Conservation (phyloP, 1,284 basidiomycete species). For the Sporisorium sorghi region DNA sequence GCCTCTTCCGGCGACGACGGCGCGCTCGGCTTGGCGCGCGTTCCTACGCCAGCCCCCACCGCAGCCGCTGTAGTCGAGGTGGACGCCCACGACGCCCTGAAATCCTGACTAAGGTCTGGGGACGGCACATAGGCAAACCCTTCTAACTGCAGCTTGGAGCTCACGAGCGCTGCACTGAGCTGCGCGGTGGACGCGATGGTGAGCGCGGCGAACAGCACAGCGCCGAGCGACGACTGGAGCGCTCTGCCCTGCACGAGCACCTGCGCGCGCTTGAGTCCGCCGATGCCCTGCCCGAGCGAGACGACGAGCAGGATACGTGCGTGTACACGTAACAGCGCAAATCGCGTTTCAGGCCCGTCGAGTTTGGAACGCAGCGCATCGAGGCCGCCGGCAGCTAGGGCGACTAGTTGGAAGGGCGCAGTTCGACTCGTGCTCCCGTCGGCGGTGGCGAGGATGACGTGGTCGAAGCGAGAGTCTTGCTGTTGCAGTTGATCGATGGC, state of each 20-base stretch:
- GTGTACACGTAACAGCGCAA: constrained; percentile 21
- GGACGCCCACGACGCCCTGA: constrained; percentile 22
- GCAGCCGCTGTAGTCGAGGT: no score
- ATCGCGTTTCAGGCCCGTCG: constrained; percentile 10
- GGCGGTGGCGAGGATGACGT: constrained; percentile 19
- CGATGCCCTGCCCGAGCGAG: constrained; percentile 19
- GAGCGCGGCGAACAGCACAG: constrained; percentile 12
- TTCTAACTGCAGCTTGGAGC: constrained; percentile 26
- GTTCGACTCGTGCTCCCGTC: constrained; percentile 7
- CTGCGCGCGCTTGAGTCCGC: constrained; percentile 23
- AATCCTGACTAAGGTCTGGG: constrained; percentile 13
- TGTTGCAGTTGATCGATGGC: constrained; percentile 20
- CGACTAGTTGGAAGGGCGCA: constrained; percentile 17
- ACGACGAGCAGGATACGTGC: constrained; percentile 24
- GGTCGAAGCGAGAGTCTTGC: constrained; percentile 16
- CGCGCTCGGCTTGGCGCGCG: constrained; percentile 20
- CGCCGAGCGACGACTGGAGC: constrained; percentile 19
- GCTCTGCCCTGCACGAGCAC: constrained; percentile 17
- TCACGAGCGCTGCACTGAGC: constrained; percentile 23
- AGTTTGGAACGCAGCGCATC: constrained; percentile 25
- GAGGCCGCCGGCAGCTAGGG: constrained; percentile 22
- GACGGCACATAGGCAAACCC: constrained; percentile 19
- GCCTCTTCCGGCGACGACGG: constrained; percentile 20
- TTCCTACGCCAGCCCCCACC: not conserved
- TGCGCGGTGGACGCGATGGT: constrained; percentile 16